A percentile compares a stretch with the other conserved stretches of the same genome.
Conservation (phyloP, 2,329 filamentous ascomycete species). For the Sphaerulina vaccinii region DNA sequence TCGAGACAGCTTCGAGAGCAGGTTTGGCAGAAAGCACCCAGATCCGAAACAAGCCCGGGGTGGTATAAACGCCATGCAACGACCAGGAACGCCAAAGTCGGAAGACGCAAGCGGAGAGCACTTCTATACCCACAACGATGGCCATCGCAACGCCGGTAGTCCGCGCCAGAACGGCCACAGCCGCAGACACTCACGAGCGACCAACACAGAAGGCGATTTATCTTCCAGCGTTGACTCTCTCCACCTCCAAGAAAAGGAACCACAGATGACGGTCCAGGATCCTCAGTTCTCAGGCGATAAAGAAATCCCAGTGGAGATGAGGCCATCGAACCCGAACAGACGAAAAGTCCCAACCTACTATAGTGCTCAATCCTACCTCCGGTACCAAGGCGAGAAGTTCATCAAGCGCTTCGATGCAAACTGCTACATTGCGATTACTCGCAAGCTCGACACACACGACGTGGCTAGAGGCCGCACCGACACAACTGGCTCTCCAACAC, state of each 20-base stretch:
- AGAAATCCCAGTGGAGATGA: conserved; percentile 31
- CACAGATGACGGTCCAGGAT: conserved; percentile 38
- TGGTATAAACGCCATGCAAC: conserved; percentile 68
- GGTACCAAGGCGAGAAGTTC: conserved; percentile 95
- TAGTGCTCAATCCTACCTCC: conserved; percentile 93
- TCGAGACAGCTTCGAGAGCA: conserved; percentile 92
- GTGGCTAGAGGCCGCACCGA: conserved; percentile 46
- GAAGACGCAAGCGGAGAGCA: conserved; percentile 40
- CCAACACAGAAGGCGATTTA: conserved; percentile 28
- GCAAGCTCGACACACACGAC: conserved; percentile 96
- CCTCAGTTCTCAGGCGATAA: conserved; percentile 50
- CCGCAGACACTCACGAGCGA: conserved; percentile 29
- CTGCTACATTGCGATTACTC: conserved; percentile 97
- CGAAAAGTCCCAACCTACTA: conserved; percentile 71
- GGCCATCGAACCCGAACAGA: conserved; percentile 23
- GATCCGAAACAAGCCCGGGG: conserved; percentile 74
- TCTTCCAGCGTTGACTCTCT: conserved; percentile 23
- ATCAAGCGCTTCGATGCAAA: conserved; percentile 97
- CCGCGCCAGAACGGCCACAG: conserved; percentile 40
- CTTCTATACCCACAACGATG: conserved; percentile 55
- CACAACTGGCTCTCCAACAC: conserved; percentile 43
- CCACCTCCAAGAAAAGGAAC: conserved; percentile 10
- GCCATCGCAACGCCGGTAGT: conserved; percentile 49
- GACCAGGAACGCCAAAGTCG: conserved; percentile 41
- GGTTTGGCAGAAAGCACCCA: conserved; percentile 89